phyloP scores from a whole-genome alignment of 495 filamentous ascomycete genomes.

The Talaromyces liani region DNA sequence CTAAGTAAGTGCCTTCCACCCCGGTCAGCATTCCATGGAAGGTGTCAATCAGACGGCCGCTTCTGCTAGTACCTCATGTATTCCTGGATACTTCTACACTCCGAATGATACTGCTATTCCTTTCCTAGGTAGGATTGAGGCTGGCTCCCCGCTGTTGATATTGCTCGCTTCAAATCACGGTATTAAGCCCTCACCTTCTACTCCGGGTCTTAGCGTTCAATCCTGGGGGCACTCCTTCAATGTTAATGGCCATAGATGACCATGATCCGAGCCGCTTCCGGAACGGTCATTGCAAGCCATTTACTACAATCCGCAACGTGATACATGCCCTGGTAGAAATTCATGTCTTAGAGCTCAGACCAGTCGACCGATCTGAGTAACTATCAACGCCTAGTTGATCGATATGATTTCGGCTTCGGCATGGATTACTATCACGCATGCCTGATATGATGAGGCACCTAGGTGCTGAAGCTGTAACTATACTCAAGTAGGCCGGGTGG shows the following conservation, averaged over 20 bases:
- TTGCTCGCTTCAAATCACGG: neutral
- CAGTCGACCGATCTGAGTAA: neutral
- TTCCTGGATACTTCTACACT: neutral
- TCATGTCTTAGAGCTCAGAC: neutral
- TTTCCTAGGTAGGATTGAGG: too few species aligned
- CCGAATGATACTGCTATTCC: neutral
- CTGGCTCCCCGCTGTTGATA: too few species aligned
- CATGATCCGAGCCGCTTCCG: neutral
- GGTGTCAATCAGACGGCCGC: neutral
- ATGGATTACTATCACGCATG: neutral
- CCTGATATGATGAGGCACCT: neutral
- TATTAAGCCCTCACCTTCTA: neutral
- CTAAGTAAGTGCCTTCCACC: neutral
- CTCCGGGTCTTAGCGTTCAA: neutral
- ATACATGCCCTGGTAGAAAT: neutral
- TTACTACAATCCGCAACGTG: neutral
- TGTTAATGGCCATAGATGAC: neutral
- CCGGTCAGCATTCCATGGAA: slow-evolving; percentile 1
- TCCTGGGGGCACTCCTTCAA: neutral
- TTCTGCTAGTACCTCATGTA: neutral
- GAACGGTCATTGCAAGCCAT: neutral
- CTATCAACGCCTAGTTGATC: neutral
- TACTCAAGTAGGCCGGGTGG: too few species aligned
- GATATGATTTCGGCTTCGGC: neutral
- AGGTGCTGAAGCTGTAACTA: too few species aligned